phyloP scores from a whole-genome alignment of 73 alveolate genomes.

The Stentor coeruleus region DNA sequence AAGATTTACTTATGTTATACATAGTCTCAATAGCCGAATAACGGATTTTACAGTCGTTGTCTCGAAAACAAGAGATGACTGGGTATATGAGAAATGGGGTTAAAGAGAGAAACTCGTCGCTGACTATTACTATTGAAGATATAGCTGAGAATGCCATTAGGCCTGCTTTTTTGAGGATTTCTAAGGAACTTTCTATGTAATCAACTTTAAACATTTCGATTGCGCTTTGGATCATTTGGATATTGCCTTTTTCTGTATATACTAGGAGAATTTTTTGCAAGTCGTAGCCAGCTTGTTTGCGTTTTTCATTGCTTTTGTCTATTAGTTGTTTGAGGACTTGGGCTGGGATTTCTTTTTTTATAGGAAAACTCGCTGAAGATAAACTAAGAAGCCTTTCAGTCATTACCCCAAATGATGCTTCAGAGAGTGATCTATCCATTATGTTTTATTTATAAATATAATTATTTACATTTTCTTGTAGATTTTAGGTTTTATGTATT shows the following conservation, averaged over 20 bases:
- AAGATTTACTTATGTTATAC: background rate
- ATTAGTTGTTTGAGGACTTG: background rate
- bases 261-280: slow-evolving; percentile 7
- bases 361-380: background rate
- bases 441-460: no score
- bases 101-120: background rate
- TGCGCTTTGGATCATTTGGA: background rate
- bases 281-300: slow-evolving; percentile 21
- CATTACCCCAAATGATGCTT: background rate
- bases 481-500: no score
- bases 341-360: background rate
- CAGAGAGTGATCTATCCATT: background rate
- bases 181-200: background rate
- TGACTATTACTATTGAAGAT: background rate
- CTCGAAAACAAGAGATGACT: background rate
- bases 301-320: slow-evolving; percentile 9
- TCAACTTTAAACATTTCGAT: background rate
- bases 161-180: background rate
- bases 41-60: background rate
- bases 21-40: slow-evolving; percentile 8
- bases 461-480: no score
- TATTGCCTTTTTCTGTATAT: background rate
- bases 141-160: slow-evolving; percentile 3
- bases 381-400: background rate
- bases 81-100: background rate